Evolutionary conservation across 176 grass and related monocot species (phyloP).

Genomic region (Avena insularis): DNA sequence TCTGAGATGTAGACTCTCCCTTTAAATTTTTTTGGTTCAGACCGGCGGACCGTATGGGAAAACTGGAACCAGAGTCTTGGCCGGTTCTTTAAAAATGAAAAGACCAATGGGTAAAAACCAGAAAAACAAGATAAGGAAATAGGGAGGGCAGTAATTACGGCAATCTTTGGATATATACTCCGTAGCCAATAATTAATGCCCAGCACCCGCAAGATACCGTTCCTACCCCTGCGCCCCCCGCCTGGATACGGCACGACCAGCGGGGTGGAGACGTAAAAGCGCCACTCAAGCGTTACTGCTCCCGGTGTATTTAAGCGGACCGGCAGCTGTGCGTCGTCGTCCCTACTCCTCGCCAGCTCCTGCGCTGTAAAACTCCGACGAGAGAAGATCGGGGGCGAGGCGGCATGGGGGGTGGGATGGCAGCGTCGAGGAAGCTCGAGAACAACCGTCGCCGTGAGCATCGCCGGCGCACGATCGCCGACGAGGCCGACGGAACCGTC

Average conservation of each 20-base stretch:
- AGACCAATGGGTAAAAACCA: no score
- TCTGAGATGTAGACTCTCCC: no score
- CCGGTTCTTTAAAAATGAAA: no score
- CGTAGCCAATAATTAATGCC: no score
- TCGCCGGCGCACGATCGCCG: constrained; percentile 68
- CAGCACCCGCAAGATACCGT: not conserved
- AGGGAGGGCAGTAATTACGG: no score
- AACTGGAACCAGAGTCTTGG: no score
- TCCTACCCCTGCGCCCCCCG: not conserved
- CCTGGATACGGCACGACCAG: fast-evolving
- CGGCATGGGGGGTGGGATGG: not conserved
- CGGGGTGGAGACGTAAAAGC: constrained; percentile 6
- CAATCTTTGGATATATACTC: no score
- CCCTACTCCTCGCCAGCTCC: not conserved
- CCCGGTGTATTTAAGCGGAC: not conserved
- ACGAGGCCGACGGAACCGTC: constrained; percentile 79
- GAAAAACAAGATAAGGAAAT: no score
- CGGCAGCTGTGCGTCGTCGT: not conserved
- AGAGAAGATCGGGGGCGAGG: not conserved
- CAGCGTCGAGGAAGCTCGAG: no score
- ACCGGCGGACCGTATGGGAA: no score
- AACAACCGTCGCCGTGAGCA: constrained; percentile 64
- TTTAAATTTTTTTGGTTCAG: no score
- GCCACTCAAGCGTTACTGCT: no score
- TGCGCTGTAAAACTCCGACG: not conserved